phyloP scores from a whole-genome alignment of 129 eudicot species.

The Centella asiatica region DNA sequence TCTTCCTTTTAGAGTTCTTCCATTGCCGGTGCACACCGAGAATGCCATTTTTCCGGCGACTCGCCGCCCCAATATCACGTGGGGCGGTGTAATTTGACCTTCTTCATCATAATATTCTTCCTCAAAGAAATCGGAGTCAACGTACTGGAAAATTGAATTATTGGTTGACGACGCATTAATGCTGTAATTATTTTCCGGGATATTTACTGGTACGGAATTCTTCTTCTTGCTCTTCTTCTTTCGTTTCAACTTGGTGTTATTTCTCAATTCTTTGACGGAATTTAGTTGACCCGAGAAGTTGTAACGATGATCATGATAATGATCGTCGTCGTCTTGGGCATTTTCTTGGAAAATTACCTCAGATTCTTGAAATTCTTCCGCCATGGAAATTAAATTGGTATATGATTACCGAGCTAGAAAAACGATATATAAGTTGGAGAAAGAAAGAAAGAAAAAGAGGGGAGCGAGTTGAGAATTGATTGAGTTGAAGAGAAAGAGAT shows the following conservation, averaged over 20 bases:
- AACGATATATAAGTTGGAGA: not conserved
- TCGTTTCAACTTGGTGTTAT: constrained; percentile 10
- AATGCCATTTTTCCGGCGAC: constrained; percentile 61
- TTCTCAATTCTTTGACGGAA: not conserved
- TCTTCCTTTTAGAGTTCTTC: constrained; percentile 60
- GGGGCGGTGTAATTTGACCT: constrained; percentile 54
- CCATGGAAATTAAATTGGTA: constrained; percentile 17
- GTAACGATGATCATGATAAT: not conserved
- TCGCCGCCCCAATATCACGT: constrained; percentile 52
- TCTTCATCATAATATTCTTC: constrained; percentile 23
- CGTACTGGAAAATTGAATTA: constrained; percentile 15
- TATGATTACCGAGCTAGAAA: too few species aligned
- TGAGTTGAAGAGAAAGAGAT: too few species aligned
- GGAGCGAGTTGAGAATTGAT: too few species aligned
- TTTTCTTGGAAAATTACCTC: constrained; percentile 30
- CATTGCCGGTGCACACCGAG: constrained; percentile 54
- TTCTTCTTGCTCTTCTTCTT: constrained; percentile 10
- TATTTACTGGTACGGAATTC: constrained; percentile 24
- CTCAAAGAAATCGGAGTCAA: constrained; percentile 26
- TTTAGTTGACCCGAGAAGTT: not conserved
- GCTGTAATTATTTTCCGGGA: constrained; percentile 29
- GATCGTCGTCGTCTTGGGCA: not conserved
- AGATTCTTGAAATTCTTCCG: constrained; percentile 48
- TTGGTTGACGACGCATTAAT: not conserved
- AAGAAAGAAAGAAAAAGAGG: not conserved